Evolutionary conservation across 2,329 filamentous ascomycete species (phyloP), one percentile per base, ranked within the genome.

Genomic region (Penicillium freii): DNA sequence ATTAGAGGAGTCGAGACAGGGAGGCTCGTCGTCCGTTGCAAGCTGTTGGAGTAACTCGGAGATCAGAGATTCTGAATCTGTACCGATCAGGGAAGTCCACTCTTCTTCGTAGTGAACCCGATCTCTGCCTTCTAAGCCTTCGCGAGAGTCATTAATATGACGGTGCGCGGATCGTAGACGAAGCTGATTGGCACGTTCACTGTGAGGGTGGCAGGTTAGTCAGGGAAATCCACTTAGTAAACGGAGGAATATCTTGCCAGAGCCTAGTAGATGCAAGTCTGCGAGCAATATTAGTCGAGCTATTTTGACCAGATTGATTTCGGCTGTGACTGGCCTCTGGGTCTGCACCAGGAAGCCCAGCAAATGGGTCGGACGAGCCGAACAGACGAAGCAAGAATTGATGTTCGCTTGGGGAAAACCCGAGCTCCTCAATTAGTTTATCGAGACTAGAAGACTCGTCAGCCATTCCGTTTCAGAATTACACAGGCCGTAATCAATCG

Each of bases 331-430:
- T 54, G 25, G 33, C 10, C 19, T 54, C 44, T 19, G 25, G n/a
- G 7, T 54, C 52, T 33, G 51, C 13, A 33, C 23, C 6, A 25
- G 52, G 21, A 19, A 50, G 45, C 13, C 29, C 45, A 21, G 38
- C 17, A 29, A 55, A 55, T 34, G 52, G 52, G 34, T 55, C 45
- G 9, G 45, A 47, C 4, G 51, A 36, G 13, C 38, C 15, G 25
- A 43, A 42, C 5, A 55, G 52, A 19, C 38, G 52, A 23, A 50
- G 21, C 21, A 55, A 15, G n/a, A 50, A 55, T 19, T 27, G 34
- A 6, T 51, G 45, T 10, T 55, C 52, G 23, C 38, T 55, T 17
- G 38, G 21, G 5, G 23, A 9, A 33, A 55, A 34, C 5, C 52
- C 52, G 21, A 55, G 38, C 17, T 51, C 52, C 21, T 55, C 52